Evolutionary conservation across 1,139 yeast genomes (phyloP).

Genomic region (Debaryomyces robertsiae): DNA sequence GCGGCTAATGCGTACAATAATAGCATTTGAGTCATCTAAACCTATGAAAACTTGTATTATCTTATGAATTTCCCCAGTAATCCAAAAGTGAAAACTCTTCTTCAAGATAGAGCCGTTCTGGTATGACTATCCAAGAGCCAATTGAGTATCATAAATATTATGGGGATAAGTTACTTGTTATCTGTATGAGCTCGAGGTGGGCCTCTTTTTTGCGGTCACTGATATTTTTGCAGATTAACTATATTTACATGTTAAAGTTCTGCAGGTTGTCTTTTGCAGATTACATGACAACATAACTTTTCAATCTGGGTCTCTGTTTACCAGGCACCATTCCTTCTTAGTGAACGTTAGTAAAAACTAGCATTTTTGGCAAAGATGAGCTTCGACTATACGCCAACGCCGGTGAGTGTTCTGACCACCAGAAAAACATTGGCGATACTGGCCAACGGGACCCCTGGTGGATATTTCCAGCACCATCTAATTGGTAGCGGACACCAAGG

Average conservation of each 20-base stretch:
- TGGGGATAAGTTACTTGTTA: too few species aligned
- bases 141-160: too few species aligned
- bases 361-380: slow-evolving; percentile 1
- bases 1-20: too few species aligned
- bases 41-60: too few species aligned
- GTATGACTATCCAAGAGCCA: too few species aligned
- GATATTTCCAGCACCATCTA: slow-evolving; percentile 19
- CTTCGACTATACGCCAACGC: slow-evolving; percentile 22
- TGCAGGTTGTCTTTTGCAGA: slow-evolving; percentile 9
- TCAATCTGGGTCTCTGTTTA: slow-evolving; percentile 10
- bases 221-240: too few species aligned
- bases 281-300: slow-evolving; percentile 12
- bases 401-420: slow-evolving; percentile 25
- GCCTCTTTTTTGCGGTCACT: too few species aligned
- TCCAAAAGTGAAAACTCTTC: too few species aligned
- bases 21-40: too few species aligned
- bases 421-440: slow-evolving; percentile 19
- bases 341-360: not conserved
- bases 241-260: not conserved
- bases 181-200: too few species aligned
- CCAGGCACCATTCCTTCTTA: not conserved
- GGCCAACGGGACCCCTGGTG: slow-evolving; percentile 19
- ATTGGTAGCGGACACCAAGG: slow-evolving; percentile 58
- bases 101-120: too few species aligned
- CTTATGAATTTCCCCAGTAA: too few species aligned